Evolutionary conservation across 768 basidiomycete genomes (phyloP).

Genomic region (Clitopilus passeckerianus): DNA sequence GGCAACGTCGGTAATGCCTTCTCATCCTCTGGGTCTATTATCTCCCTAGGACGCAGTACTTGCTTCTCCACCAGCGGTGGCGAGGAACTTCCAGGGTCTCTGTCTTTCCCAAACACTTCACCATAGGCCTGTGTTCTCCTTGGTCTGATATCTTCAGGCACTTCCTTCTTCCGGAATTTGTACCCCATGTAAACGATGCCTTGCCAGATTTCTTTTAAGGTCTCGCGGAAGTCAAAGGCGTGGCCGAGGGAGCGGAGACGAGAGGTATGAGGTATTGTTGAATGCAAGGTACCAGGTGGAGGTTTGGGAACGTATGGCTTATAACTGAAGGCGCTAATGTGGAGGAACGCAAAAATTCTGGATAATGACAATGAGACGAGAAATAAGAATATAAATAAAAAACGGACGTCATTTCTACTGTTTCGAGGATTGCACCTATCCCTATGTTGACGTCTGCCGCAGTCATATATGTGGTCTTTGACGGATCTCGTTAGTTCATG

Average conservation of each 20-base stretch:
- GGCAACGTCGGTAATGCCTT: background rate
- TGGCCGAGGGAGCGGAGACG: slow-evolving; percentile 54
- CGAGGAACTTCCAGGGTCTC: background rate
- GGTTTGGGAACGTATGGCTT: slow-evolving; percentile 45
- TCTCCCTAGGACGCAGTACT: background rate
- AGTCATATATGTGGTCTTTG: slow-evolving; percentile 63
- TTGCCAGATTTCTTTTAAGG: slow-evolving; percentile 53
- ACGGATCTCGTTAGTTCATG: background rate
- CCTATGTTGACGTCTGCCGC: slow-evolving; percentile 71
- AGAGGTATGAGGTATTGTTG: slow-evolving; percentile 37
- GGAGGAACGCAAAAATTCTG: slow-evolving; percentile 64
- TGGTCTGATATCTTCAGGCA: slow-evolving; percentile 38
- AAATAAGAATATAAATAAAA: background rate
- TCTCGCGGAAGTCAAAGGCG: slow-evolving; percentile 68
- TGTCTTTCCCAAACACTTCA: slow-evolving; percentile 34
- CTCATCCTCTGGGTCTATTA: background rate
- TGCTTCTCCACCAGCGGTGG: slow-evolving; percentile 8
- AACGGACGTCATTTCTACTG: slow-evolving; percentile 71
- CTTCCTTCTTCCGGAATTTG: slow-evolving; percentile 50
- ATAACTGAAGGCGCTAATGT: slow-evolving; percentile 71
- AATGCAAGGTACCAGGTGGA: slow-evolving; percentile 11
- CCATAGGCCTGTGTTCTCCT: slow-evolving; percentile 38
- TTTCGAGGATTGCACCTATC: slow-evolving; percentile 61
- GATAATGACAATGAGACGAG: slow-evolving; percentile 4
- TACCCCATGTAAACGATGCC: slow-evolving; percentile 56